Conservation (phyloP, 2,329 filamentous ascomycete species). For the Trichoderma sp. region DNA sequence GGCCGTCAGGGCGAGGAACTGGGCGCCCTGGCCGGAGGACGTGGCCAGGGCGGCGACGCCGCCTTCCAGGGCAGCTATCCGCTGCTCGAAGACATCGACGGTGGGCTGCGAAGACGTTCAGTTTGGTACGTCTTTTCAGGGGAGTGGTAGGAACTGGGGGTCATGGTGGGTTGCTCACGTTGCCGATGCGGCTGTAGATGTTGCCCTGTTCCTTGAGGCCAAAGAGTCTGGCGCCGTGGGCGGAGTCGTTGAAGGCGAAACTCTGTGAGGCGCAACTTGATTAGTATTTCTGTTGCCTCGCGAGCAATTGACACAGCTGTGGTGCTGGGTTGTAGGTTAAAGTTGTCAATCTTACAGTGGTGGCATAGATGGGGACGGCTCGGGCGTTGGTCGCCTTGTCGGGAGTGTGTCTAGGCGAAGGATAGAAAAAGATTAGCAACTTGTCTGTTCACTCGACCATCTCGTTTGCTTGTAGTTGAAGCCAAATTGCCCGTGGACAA, state of each 20-base stretch:
- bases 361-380: conserved; percentile 94
- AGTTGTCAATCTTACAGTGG: conserved; percentile 55
- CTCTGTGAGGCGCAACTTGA: conserved; percentile 57
- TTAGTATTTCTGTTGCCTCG: conserved; percentile 4
- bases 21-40: conserved; percentile 84
- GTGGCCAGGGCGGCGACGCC: conserved; percentile 84
- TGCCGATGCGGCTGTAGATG: conserved; percentile 97
- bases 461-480: background rate
- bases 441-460: background rate
- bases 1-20: conserved; percentile 85
- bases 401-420: conserved; percentile 67
- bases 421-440: conserved; percentile 21
- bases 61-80: conserved; percentile 92
- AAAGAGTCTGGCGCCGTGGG: conserved; percentile 91
- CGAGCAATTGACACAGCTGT: background rate
- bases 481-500: background rate
- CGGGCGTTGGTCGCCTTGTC: conserved; percentile 83
- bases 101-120: conserved; percentile 64
- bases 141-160: background rate
- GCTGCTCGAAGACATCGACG: conserved; percentile 94
- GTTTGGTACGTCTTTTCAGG: background rate
- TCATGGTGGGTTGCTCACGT: conserved; percentile 58
- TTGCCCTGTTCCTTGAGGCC: conserved; percentile 96
- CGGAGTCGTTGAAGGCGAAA: conserved; percentile 92
- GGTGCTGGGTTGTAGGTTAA: background rate